A percentile compares a stretch with the other conserved stretches of the same genome.
These are phyloP conservation scores for Pistacia atlantica DNA, from an alignment of 345 rosid genomes.

Conservation along the genomic window DNA sequence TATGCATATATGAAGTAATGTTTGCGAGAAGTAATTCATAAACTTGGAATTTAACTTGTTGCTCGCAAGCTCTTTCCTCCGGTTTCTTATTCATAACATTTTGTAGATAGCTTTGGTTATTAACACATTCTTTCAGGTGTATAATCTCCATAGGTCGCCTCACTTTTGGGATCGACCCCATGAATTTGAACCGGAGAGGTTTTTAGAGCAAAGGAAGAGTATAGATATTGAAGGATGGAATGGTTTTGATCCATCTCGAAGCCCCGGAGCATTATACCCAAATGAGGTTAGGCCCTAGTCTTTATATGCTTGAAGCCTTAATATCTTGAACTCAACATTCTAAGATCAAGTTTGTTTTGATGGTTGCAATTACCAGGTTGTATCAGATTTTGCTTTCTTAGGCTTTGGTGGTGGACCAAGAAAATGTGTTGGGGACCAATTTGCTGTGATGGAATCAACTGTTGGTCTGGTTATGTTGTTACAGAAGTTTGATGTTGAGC, in stretches of 20 bases:
- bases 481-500: conserved; percentile 75
- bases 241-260: conserved; percentile 89
- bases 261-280: conserved; percentile 88
- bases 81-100: not conserved
- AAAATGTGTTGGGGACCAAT: conserved; percentile 95
- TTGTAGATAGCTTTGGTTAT: not conserved
- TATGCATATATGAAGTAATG: not conserved
- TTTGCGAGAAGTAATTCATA: not conserved
- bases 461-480: conserved; percentile 73
- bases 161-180: conserved; percentile 82
- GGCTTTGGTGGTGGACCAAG: conserved; percentile 96
- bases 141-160: conserved; percentile 92
- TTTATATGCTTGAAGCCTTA: not conserved
- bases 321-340: not conserved
- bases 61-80: not conserved
- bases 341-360: conserved; percentile 12
- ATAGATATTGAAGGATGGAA: conserved; percentile 83
- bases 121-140: conserved; percentile 50
- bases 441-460: conserved; percentile 91
- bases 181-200: conserved; percentile 85
- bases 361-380: conserved; percentile 46
- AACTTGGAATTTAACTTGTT: not conserved
- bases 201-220: conserved; percentile 48
- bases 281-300: conserved; percentile 60
- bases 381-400: conserved; percentile 84